phyloP scores from a whole-genome alignment of 345 rosid species.

The Euclidium syriacum region DNA sequence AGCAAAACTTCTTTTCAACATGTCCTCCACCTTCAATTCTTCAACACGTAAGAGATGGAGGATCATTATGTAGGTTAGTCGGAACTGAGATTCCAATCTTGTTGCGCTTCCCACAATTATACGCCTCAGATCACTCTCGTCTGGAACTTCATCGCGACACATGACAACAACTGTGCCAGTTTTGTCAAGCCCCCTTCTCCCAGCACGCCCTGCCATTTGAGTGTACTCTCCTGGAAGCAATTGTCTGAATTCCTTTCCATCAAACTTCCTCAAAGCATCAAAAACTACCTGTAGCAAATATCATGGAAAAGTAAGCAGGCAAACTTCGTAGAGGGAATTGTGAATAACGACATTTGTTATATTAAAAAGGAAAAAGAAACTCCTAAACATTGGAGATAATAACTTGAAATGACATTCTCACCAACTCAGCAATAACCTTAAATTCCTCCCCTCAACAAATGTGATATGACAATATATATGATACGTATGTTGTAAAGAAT shows the following conservation, averaged over 20 bases:
- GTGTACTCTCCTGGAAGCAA: constrained; percentile 97
- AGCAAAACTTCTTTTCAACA: constrained; percentile 98
- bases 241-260: constrained; percentile 82
- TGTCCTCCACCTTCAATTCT: constrained; percentile 98
- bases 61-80: constrained; percentile 94
- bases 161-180: constrained; percentile 87
- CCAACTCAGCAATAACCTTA: neutral
- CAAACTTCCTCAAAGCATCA: constrained; percentile 88
- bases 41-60: constrained; percentile 97
- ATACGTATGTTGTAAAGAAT: neutral
- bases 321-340: neutral
- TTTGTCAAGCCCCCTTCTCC: constrained; percentile 95
- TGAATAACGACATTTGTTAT: constrained; percentile 1
- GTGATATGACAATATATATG: neutral
- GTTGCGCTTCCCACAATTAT: constrained; percentile 82
- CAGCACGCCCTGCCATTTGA: constrained; percentile 99
- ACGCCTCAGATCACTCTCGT: constrained; percentile 54
- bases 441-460: neutral
- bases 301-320: constrained; percentile 19
- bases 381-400: neutral
- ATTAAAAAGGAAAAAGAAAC: too few relatives aligned
- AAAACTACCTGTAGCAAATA: constrained; percentile 66
- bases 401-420: neutral
- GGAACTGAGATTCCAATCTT: constrained; percentile 85
- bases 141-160: constrained; percentile 96